Conservation (phyloP, 148 eudicot genomes). For the Bassia scoparia region DNA sequence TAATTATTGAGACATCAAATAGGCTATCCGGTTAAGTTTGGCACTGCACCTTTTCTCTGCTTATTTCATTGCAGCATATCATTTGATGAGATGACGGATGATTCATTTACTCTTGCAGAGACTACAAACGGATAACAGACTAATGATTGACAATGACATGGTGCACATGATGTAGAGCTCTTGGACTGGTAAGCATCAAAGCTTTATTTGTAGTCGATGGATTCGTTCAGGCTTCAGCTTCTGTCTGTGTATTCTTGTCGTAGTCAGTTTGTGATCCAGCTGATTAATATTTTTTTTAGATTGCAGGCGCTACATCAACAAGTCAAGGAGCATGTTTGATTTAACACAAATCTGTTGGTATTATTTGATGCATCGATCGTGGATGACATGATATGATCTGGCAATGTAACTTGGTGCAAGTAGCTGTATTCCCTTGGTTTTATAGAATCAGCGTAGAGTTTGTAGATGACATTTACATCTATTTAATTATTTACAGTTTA, state of each 20-base stretch:
- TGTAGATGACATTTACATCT: neutral
- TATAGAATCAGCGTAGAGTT: neutral
- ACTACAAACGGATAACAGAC: constrained; percentile 45
- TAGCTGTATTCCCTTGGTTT: neutral
- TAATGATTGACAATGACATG: constrained; percentile 40
- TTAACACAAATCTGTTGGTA: neutral
- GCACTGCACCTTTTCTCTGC: neutral
- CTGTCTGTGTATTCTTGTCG: neutral
- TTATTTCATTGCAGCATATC: neutral
- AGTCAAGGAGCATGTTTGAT: neutral
- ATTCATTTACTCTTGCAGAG: constrained; percentile 31
- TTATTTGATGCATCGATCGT: neutral
- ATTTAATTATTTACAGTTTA: neutral
- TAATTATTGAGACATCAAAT: constrained; percentile 18
- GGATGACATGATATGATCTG: neutral
- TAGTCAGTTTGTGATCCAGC: neutral
- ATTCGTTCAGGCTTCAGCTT: neutral
- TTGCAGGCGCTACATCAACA: neutral
- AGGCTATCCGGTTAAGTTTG: neutral
- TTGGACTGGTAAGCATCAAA: neutral
- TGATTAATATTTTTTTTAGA: neutral
- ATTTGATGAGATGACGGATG: constrained; percentile 1
- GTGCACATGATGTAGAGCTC: constrained; percentile 44
- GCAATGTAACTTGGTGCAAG: neutral
- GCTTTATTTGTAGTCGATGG: constrained; percentile 7